A percentile compares a stretch with the other conserved stretches of the same genome.
These are phyloP conservation scores for Leishmania guyanensis DNA, from an alignment of 208 protist species.

Conservation along the genomic window DNA sequence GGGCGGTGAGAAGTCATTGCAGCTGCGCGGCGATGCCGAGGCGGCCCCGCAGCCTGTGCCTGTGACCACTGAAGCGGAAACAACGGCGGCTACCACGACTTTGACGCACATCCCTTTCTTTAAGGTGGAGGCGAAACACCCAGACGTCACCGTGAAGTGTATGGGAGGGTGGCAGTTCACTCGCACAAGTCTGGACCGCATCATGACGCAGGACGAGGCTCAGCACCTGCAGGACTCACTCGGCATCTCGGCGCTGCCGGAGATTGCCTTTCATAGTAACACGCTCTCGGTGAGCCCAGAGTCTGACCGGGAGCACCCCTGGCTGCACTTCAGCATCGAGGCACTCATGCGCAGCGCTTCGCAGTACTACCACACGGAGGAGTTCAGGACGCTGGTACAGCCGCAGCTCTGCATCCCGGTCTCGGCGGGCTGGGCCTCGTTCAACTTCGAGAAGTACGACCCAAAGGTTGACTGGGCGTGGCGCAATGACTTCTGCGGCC, in stretches of 20 bases:
- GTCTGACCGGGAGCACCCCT: conserved; percentile 17
- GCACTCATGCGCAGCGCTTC: conserved; percentile 54
- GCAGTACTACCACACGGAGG: conserved; percentile 60
- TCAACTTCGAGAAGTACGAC: conserved; percentile 63
- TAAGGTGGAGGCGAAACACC: conserved; percentile 38
- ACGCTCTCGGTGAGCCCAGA: conserved; percentile 45
- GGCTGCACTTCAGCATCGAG: conserved; percentile 57
- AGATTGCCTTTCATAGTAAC: conserved; percentile 77
- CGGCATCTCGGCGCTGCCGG: conserved; percentile 59
- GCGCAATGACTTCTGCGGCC: conserved; percentile 76
- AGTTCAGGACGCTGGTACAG: conserved; percentile 35
- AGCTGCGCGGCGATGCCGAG: conserved; percentile 9
- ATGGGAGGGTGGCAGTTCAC: conserved; percentile 65
- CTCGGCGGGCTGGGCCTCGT: conserved; percentile 54
- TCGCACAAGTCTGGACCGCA: conserved; percentile 59
- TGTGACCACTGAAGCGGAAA: neutral
- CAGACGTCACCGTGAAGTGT: conserved; percentile 28
- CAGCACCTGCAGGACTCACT: conserved; percentile 43
- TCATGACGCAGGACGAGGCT: conserved; percentile 67
- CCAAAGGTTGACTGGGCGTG: conserved; percentile 86
- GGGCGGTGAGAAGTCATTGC: conserved; percentile 18
- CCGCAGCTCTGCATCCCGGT: conserved; percentile 63
- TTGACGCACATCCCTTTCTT: conserved; percentile 44
- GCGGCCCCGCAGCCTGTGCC: neutral
- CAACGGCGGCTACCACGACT: conserved; percentile 12